A percentile compares a stretch with the other conserved stretches of the same genome.
phyloP scores from a whole-genome alignment of 176 grass and related monocot genomes.

The Triticum aestivum region IWGSC_CS_RefSeq_v2.1 NC_057795.1:579714225-579714724 shows the following conservation, averaged over 20 bases:
- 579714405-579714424: background rate
- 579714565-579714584: slow-evolving; percentile 21
- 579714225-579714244: background rate
- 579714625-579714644: slow-evolving; percentile 21
- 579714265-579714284: slow-evolving; percentile 3
- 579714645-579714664: slow-evolving; percentile 44
- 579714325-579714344: slow-evolving; percentile 5
- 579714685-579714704: slow-evolving; percentile 86
- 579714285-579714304: slow-evolving; percentile 18
- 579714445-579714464: background rate
- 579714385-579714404: slow-evolving; percentile 3
- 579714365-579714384: slow-evolving; percentile 13
- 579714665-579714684: slow-evolving; percentile 96
- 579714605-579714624: slow-evolving; percentile 26
- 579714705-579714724: slow-evolving; percentile 85
- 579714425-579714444: background rate
- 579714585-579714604: slow-evolving; percentile 8
- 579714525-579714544: background rate
- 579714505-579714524: background rate
- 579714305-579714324: background rate
- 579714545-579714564: background rate
- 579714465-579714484: slow-evolving; percentile 4
- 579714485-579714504: background rate
- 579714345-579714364: slow-evolving; percentile 12
- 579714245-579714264: background rate